Conservation (phyloP, 2,329 filamentous ascomycete species). For the Hymenoscyphus fraxineus region DNA sequence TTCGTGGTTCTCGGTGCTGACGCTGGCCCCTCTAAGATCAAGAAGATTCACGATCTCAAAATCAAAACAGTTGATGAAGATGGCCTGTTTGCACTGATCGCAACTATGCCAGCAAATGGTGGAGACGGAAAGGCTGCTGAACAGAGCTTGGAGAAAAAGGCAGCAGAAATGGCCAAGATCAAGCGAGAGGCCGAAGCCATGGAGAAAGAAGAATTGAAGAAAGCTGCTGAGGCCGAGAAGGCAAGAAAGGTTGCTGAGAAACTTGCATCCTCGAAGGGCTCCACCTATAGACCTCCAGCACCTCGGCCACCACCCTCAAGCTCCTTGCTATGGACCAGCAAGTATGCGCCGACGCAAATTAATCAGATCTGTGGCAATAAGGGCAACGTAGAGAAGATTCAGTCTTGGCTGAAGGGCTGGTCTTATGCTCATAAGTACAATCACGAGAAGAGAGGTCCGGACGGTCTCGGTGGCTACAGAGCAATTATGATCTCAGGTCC, state of each 20-base stretch:
- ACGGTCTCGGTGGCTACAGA: slow-evolving; percentile 77
- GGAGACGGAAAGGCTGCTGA: slow-evolving; percentile 85
- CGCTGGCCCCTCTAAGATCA: slow-evolving; percentile 87
- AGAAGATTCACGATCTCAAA: slow-evolving; percentile 73
- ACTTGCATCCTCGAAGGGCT: slow-evolving; percentile 35
- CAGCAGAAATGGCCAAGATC: slow-evolving; percentile 79
- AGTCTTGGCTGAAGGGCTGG: slow-evolving; percentile 82
- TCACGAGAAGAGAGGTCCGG: slow-evolving; percentile 78
- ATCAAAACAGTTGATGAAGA: slow-evolving; percentile 94
- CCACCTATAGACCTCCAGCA: slow-evolving; percentile 38
- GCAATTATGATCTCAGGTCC: slow-evolving; percentile 95
- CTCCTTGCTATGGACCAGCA: slow-evolving; percentile 82
- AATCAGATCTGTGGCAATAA: slow-evolving; percentile 96
- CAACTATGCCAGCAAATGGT: slow-evolving; percentile 75
- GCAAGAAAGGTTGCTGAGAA: slow-evolving; percentile 40
- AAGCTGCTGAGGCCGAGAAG: slow-evolving; percentile 50
- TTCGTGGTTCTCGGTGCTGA: slow-evolving; percentile 90
- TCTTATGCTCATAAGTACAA: slow-evolving; percentile 71
- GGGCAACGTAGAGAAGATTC: slow-evolving; percentile 79
- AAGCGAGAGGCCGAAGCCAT: slow-evolving; percentile 78
- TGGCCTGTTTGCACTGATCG: slow-evolving; percentile 83
- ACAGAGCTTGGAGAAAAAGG: slow-evolving; percentile 78
- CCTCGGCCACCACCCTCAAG: slow-evolving; percentile 43
- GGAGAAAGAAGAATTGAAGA: slow-evolving; percentile 71
- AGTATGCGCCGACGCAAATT: slow-evolving; percentile 84